Conservation (phyloP, 2,329 filamentous ascomycete genomes). For the Ambrosiella beaveri region DNA sequence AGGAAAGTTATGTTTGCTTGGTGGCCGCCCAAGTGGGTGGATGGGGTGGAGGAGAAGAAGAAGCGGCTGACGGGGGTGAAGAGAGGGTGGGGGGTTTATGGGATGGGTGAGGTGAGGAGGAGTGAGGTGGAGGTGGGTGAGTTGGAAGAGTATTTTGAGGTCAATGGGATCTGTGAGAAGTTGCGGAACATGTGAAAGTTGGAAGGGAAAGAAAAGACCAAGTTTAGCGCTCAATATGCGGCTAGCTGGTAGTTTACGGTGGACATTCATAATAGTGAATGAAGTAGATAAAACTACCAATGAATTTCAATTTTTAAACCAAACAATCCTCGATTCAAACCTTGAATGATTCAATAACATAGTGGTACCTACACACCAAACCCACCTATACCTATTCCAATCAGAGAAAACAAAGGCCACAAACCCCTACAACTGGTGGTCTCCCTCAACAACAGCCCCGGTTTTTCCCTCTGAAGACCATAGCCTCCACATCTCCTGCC, state of each 20-base stretch:
- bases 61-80: not conserved
- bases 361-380: too few relatives aligned
- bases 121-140: not conserved
- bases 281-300: not conserved
- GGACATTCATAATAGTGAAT: too few relatives aligned
- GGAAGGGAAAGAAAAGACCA: not conserved
- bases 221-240: too few relatives aligned
- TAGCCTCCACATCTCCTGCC: constrained; percentile 70
- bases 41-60: not conserved
- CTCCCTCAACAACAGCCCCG: constrained; percentile 16
- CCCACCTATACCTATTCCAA: too few relatives aligned
- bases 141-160: not conserved
- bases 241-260: too few relatives aligned
- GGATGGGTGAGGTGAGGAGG: not conserved
- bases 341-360: not conserved
- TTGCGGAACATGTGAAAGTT: not conserved
- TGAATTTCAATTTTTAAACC: not conserved
- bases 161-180: not conserved
- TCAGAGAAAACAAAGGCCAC: too few relatives aligned
- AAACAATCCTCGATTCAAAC: not conserved
- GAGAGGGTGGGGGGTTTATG: not conserved
- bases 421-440: constrained; percentile 21
- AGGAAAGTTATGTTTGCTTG: not conserved
- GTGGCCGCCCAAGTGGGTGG: not conserved
- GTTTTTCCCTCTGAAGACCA: constrained; percentile 39